Conservation (phyloP, 1,139 yeast genomes). For the Candida labiduridarum region DNA sequence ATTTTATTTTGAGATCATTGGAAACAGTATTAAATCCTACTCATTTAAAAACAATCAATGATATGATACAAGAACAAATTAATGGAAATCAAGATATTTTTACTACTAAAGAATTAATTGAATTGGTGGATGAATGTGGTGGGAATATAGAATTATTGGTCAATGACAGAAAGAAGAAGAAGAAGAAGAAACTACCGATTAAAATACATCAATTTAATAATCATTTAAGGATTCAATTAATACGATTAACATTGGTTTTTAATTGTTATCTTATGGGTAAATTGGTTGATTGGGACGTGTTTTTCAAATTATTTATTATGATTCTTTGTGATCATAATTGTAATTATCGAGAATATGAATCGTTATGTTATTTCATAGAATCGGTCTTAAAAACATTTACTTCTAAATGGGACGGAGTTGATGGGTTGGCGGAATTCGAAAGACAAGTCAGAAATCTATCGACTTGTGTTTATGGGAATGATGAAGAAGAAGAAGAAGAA, state of each 20-base stretch:
- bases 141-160: slow-evolving; percentile 1
- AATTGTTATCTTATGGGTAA: slow-evolving; percentile 6
- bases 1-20: slow-evolving; percentile 5
- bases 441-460: neutral
- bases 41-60: slow-evolving; percentile 3
- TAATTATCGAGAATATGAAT: slow-evolving; percentile 12
- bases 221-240: slow-evolving; percentile 12
- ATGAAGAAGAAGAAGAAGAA: neutral
- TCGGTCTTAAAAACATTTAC: slow-evolving; percentile 8
- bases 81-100: neutral
- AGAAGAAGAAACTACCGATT: slow-evolving; percentile 6
- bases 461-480: neutral
- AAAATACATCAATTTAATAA: slow-evolving; percentile 17
- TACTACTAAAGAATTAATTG: neutral
- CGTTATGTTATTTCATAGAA: slow-evolving; percentile 14
- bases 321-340: slow-evolving; percentile 22
- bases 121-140: slow-evolving; percentile 5
- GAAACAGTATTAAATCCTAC: slow-evolving; percentile 8
- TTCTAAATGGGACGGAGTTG: neutral
- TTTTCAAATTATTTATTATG: slow-evolving; percentile 14
- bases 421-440: neutral
- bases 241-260: slow-evolving; percentile 17
- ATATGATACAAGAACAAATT: slow-evolving; percentile 1
- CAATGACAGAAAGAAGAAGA: neutral
- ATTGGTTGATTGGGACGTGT: neutral